These are phyloP conservation scores for Malus sylvestris DNA, from an alignment of 306 rosid genomes.

Conservation along the genomic window DNA sequence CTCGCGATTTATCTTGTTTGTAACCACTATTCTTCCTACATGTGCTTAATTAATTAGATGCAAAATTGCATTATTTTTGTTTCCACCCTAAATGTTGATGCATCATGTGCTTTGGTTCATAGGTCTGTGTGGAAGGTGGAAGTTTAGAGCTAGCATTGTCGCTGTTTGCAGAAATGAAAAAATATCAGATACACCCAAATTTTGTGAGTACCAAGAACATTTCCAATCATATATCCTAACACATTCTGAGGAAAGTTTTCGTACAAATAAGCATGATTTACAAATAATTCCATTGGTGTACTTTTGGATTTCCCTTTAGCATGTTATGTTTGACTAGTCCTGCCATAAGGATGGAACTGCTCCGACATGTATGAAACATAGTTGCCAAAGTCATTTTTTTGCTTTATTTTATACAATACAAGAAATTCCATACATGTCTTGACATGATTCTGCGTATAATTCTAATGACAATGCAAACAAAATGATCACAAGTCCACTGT, in stretches of 20 bases:
- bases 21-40: not conserved
- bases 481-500: not conserved
- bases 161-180: conserved; percentile 77
- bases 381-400: too few species aligned
- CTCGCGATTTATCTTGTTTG: conserved; percentile 12
- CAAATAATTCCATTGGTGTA: not conserved
- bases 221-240: not conserved
- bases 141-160: conserved; percentile 52
- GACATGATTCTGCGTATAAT: not conserved
- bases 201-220: conserved; percentile 40
- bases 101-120: conserved; percentile 30
- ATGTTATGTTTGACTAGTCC: not conserved
- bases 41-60: not conserved
- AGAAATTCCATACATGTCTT: too few species aligned
- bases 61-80: not conserved
- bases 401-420: too few species aligned
- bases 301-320: not conserved
- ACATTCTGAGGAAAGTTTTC: not conserved
- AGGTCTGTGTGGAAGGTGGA: conserved; percentile 76
- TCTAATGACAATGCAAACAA: not conserved
- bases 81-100: conserved; percentile 6
- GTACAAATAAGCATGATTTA: not conserved
- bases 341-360: too few species aligned
- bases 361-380: too few species aligned
- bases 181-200: conserved; percentile 63